Conservation (phyloP, 73 alveolate genomes). For the Effrenium voratum region DNA sequence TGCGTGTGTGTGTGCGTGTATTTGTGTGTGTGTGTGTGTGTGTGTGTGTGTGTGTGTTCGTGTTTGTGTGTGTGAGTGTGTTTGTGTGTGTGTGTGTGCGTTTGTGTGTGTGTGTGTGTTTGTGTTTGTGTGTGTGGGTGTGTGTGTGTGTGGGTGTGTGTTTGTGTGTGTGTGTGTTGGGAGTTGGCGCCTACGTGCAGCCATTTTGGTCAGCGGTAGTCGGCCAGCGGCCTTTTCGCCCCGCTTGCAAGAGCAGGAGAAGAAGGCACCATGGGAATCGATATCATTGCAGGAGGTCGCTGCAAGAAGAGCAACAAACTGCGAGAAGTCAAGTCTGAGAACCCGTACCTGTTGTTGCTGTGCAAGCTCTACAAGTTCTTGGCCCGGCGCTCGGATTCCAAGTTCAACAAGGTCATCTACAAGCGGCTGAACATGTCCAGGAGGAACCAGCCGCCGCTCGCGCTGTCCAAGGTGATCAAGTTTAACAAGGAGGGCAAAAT, state of each 20-base stretch:
- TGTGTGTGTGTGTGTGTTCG: neutral
- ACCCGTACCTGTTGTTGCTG: conserved; percentile 74
- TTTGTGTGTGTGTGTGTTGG: neutral
- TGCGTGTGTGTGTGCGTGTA: neutral
- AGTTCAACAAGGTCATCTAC: conserved; percentile 96
- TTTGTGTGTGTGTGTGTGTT: too few relatives aligned
- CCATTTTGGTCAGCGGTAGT: conserved; percentile 50
- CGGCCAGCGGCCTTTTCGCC: conserved; percentile 29
- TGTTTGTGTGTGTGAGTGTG: too few relatives aligned
- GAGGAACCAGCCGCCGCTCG: conserved; percentile 97
- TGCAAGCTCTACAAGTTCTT: conserved; percentile 98
- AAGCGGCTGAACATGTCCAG: conserved; percentile 87
- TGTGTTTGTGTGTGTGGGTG: neutral
- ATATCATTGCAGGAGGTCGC: conserved; percentile 97
- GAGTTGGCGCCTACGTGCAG: neutral
- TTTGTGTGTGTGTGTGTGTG: neutral
- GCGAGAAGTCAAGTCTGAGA: neutral
- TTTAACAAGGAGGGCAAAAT: conserved; percentile 96
- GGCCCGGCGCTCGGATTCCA: conserved; percentile 98
- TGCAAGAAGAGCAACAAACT: conserved; percentile 94
- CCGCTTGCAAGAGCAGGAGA: too few relatives aligned
- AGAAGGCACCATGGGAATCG: conserved; percentile 96
- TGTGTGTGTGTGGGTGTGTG: neutral
- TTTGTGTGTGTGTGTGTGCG: too few relatives aligned
- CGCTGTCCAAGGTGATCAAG: conserved; percentile 97